These are phyloP conservation scores for Samsoniella hepiali DNA, from an alignment of 2,329 filamentous ascomycete genomes.

Conservation along the genomic window DNA sequence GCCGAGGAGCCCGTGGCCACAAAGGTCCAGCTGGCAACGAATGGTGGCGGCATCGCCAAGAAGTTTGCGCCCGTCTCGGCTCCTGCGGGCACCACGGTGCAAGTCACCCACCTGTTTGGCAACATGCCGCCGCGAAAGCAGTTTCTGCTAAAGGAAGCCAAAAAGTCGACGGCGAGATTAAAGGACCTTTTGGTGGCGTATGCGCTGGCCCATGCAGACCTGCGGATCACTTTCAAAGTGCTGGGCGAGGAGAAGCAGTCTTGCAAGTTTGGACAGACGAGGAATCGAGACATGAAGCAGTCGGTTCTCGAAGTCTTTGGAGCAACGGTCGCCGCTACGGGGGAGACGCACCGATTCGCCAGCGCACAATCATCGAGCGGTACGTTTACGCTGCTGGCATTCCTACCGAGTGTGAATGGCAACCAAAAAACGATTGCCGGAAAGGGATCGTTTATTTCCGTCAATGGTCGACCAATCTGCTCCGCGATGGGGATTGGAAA, in stretches of 20 bases:
- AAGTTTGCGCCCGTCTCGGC: conserved; percentile 41
- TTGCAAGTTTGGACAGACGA: conserved; percentile 62
- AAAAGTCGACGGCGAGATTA: conserved; percentile 55
- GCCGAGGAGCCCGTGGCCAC: conserved; percentile 58
- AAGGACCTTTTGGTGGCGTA: conserved; percentile 61
- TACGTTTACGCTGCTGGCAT: conserved; percentile 48
- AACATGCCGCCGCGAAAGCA: conserved; percentile 62
- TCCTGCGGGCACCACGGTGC: conserved; percentile 67
- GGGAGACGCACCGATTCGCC: conserved; percentile 32
- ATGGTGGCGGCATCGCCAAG: conserved; percentile 30
- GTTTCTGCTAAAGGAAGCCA: conserved; percentile 52
- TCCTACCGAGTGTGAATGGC: conserved; percentile 53
- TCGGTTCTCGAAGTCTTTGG: conserved; percentile 62
- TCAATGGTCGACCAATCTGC: conserved; percentile 65
- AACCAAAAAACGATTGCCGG: conserved; percentile 39
- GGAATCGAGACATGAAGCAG: conserved; percentile 49
- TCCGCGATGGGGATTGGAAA: conserved; percentile 54
- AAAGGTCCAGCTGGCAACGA: conserved; percentile 40
- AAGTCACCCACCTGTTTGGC: conserved; percentile 56
- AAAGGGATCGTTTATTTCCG: conserved; percentile 60
- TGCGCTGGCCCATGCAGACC: conserved; percentile 60
- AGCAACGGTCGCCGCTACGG: conserved; percentile 52
- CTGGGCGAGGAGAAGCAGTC: conserved; percentile 47
- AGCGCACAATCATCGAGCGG: not conserved
- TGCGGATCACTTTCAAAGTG: conserved; percentile 60